Base-by-base conservation (phyloP, 805 yeast genomes). In the Candida parachauliodes region DNA sequence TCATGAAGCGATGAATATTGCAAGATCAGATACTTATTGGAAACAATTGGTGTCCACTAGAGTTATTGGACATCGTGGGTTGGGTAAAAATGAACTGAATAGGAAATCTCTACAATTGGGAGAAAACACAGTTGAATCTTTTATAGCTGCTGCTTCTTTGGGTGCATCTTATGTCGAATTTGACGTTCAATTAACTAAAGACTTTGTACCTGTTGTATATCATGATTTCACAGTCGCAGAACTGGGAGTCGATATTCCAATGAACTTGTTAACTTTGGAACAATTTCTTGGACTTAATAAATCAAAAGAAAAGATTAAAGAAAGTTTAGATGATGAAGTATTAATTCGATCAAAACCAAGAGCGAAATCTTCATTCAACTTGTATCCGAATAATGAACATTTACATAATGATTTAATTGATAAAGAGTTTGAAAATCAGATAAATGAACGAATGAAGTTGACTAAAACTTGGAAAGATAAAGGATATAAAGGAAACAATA, bases 131-230 rank as follows among this genome's bases (percentile, higher is more conserved):
- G 83, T 91, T 15, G 96, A 91, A 51, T 85, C 95, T 0, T 91
- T 91, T 51, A 84, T 91, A 54, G 95, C 96, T 9, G 98, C 98
- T 0, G 95, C 97, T 0, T 88, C 95, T 2, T 67, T 91, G 47
- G 98, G 98, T 28, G 98, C 98, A 1, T 83, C 95, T 2, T 91
- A 91, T 53, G 97, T 91, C 36, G 98, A 91, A 61, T 91, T 91
- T 57, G 98, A 91, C 60, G 98, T 91, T 32, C 98, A 91, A 56
- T 68, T 91, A 48, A 91, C 98, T 11, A 88, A 88, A 54, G 98
- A 91, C 58, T 70, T 71, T 46, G 80, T 87, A 8, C 97, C 98
- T 2, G 98, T 91, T 5, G 84, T 91, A 20, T 91, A 91, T 54
- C 98, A 91, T 59, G 98, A 91, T 56, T 91, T 91, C 54, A 58